These are phyloP conservation scores for Solanum sejunctum DNA, from an alignment of 257 asterid genomes.

Conservation along the genomic window DNA sequence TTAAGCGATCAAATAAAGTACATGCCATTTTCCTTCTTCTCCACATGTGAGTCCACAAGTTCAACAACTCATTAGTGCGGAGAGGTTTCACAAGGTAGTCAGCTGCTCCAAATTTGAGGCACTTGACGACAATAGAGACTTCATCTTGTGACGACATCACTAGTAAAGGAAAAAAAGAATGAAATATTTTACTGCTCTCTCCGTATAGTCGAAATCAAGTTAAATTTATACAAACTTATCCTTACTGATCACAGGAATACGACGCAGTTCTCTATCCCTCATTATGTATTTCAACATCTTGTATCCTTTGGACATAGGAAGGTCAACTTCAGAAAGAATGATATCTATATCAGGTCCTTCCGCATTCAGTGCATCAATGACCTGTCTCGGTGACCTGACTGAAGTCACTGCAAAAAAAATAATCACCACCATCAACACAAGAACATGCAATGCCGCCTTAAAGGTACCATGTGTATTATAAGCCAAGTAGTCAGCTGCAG, in stretches of 20 bases:
- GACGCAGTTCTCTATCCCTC: constrained; percentile 71
- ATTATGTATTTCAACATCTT: constrained; percentile 60
- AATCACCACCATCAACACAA: background rate
- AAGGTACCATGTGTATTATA: background rate
- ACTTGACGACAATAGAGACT: constrained; percentile 77
- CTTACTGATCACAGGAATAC: constrained; percentile 92
- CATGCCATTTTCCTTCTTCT: constrained; percentile 81
- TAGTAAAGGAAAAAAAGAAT: constrained; percentile 13
- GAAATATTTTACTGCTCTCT: background rate
- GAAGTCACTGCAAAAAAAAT: constrained; percentile 49
- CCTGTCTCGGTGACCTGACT: constrained; percentile 88
- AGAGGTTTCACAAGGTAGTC: constrained; percentile 98
- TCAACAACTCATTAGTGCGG: constrained; percentile 87
- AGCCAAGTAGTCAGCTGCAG: background rate
- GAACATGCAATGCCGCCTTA: background rate
- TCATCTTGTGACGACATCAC: constrained; percentile 96
- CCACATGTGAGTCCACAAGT: constrained; percentile 99
- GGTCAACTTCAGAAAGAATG: constrained; percentile 85
- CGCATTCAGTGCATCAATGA: constrained; percentile 84
- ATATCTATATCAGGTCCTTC: constrained; percentile 83
- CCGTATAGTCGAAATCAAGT: background rate
- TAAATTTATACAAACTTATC: background rate
- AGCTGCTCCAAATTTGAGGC: constrained; percentile 92
- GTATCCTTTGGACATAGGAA: constrained; percentile 80
- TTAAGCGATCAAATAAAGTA: background rate